These are phyloP conservation scores for Oemleria cerasiformis DNA, from an alignment of 306 rosid genomes.

Conservation along the genomic window DNA sequence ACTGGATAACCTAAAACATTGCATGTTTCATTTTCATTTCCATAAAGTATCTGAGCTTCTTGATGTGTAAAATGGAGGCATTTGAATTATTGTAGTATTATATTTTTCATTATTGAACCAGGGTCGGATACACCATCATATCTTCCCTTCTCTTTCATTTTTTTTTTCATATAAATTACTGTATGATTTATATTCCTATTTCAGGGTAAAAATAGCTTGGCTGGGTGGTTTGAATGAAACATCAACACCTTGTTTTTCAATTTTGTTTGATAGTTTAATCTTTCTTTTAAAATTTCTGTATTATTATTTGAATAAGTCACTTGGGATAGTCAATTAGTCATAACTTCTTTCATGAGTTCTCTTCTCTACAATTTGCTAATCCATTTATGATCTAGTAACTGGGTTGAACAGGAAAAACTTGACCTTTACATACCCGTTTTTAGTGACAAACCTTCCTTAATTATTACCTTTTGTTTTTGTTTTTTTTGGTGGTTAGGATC, in stretches of 20 bases:
- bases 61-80: not conserved
- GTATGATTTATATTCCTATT: too few species aligned
- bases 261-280: not conserved
- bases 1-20: not conserved
- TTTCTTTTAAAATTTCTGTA: not conserved
- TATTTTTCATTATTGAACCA: too few species aligned
- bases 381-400: not conserved
- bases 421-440: not conserved
- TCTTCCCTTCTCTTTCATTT: not conserved
- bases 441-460: slow-evolving; percentile 15
- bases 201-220: not conserved
- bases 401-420: not conserved
- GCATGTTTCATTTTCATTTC: not conserved
- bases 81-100: too few species aligned
- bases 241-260: not conserved
- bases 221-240: not conserved
- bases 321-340: not conserved
- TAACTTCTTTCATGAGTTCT: not conserved
- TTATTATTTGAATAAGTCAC: not conserved
- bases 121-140: not conserved
- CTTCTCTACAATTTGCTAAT: not conserved
- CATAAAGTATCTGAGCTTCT: not conserved
- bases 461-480: slow-evolving; percentile 2
- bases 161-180: too few species aligned
- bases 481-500: slow-evolving; percentile 55